These are phyloP conservation scores for Botrytis porri DNA, from an alignment of 2,329 filamentous ascomycete genomes.

Conservation along the genomic window DNA sequence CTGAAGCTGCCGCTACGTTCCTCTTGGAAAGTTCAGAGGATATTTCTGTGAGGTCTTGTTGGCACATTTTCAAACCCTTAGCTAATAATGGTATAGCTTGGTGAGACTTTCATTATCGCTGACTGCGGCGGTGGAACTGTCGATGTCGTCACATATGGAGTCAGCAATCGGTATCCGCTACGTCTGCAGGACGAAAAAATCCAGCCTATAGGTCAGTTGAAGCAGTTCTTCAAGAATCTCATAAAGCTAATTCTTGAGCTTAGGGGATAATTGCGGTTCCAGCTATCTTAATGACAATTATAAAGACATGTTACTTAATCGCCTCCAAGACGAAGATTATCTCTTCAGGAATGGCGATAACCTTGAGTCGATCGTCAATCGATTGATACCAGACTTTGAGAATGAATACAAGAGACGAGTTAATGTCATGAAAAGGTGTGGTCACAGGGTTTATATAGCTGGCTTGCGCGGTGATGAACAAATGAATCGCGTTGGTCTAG, in stretches of 20 bases:
- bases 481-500: constrained; percentile 11
- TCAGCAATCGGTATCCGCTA: constrained; percentile 31
- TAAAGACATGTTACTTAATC: constrained; percentile 8
- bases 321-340: constrained; percentile 21
- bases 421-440: neutral
- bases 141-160: constrained; percentile 34
- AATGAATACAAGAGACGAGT: constrained; percentile 19
- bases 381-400: constrained; percentile 20
- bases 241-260: neutral
- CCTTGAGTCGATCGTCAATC: constrained; percentile 18
- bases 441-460: constrained; percentile 19
- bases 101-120: constrained; percentile 28
- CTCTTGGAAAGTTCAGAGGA: constrained; percentile 27
- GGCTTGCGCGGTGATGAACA: constrained; percentile 21
- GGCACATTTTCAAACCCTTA: neutral
- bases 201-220: constrained; percentile 1
- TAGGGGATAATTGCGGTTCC: constrained; percentile 22
- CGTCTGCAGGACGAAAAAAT: constrained; percentile 24
- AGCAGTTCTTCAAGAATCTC: neutral
- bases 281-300: constrained; percentile 22
- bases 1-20: constrained; percentile 36
- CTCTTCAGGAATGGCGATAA: constrained; percentile 18
- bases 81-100: constrained; percentile 19
- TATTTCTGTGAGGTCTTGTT: constrained; percentile 19
- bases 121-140: constrained; percentile 36